A percentile compares a stretch with the other conserved stretches of the same genome.
These are phyloP conservation scores for Boletus eberwhitei DNA, from an alignment of 768 basidiomycete species.

Conservation along the genomic window DNA sequence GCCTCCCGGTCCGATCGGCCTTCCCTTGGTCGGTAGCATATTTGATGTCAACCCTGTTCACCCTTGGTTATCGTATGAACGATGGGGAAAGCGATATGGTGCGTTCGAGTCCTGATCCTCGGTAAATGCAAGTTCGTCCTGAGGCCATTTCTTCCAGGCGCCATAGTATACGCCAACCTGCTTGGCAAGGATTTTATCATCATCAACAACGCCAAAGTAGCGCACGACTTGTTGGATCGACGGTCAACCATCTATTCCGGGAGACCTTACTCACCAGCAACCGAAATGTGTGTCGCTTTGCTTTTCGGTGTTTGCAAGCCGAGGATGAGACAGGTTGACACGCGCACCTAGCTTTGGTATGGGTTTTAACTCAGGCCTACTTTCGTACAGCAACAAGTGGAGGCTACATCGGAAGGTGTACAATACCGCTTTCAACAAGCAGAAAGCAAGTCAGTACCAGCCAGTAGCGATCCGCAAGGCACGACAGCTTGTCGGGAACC, in stretches of 20 bases:
- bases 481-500: constrained; percentile 21
- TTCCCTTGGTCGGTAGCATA: constrained; percentile 32
- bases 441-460: constrained; percentile 8
- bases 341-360: constrained; percentile 24
- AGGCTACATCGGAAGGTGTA: constrained; percentile 30
- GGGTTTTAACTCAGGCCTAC: constrained; percentile 27
- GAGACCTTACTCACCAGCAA: constrained; percentile 22
- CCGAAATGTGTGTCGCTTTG: constrained; percentile 13
- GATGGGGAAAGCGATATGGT: constrained; percentile 35
- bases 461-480: constrained; percentile 17
- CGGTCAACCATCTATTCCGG: constrained; percentile 29
- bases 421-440: constrained; percentile 19
- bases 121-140: neutral
- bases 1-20: constrained; percentile 50
- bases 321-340: neutral
- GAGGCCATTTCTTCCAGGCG: constrained; percentile 11
- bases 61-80: constrained; percentile 34
- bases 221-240: constrained; percentile 23
- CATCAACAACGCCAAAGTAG: constrained; percentile 20
- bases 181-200: constrained; percentile 29
- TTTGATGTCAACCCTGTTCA: constrained; percentile 17
- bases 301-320: neutral
- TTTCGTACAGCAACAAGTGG: constrained; percentile 32
- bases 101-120: neutral
- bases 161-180: constrained; percentile 23